A percentile compares a stretch with the other conserved stretches of the same genome.
Evolutionary conservation across 2,329 filamentous ascomycete species (phyloP).

Genomic region (Ophiocordyceps robertsii): DNA sequence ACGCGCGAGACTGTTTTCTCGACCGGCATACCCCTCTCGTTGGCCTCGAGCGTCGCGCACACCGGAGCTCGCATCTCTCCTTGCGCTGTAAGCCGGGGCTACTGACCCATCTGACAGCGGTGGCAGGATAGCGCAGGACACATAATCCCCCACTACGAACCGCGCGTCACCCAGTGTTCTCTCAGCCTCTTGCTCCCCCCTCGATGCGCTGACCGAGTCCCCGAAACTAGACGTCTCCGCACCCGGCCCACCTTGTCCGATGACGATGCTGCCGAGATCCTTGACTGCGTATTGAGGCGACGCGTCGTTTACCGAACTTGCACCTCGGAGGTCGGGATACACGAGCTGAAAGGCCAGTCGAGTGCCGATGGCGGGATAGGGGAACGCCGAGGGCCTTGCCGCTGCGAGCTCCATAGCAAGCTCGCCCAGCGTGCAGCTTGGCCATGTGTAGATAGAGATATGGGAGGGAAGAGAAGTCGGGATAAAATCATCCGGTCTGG

Average conservation of each 20-base stretch:
- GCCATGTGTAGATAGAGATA: conserved; percentile 78
- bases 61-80: conserved; percentile 10
- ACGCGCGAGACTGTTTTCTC: conserved; percentile 17
- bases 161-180: conserved; percentile 65
- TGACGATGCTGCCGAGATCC: conserved; percentile 70
- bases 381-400: conserved; percentile 52
- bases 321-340: conserved; percentile 55
- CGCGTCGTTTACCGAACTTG: conserved; percentile 11
- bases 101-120: conserved; percentile 63
- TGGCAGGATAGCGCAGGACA: conserved; percentile 70
- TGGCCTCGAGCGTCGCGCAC: conserved; percentile 11
- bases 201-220: conserved; percentile 16
- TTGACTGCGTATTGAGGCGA: conserved; percentile 55
- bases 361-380: conserved; percentile 63
- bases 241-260: conserved; percentile 45
- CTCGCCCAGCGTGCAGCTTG: conserved; percentile 66
- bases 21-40: conserved; percentile 10
- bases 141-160: conserved; percentile 81
- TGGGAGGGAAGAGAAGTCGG: conserved; percentile 45
- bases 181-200: conserved; percentile 42
- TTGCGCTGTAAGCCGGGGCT: conserved; percentile 39
- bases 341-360: conserved; percentile 79
- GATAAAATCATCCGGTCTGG: conserved; percentile 60
- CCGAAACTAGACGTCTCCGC: conserved; percentile 25
- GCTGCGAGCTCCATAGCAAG: conserved; percentile 64